Evolutionary conservation across 2,329 filamentous ascomycete genomes (phyloP).

Genomic region (Bretziella fagacearum): DNA sequence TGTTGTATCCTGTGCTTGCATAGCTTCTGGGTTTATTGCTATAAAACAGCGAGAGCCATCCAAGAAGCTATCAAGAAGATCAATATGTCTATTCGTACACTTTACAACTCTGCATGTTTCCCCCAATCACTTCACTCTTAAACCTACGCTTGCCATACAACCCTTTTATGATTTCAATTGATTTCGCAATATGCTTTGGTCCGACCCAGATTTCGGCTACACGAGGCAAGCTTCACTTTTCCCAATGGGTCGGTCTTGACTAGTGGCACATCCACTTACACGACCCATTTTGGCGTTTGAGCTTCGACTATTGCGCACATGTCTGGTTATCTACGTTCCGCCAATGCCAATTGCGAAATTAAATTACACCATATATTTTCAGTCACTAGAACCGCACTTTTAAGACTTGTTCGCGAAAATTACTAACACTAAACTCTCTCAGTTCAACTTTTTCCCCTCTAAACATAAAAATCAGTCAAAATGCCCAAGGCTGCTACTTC

Average conservation of each 20-base stretch:
- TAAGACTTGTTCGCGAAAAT: not conserved
- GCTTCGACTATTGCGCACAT: not conserved
- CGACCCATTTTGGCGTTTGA: slow-evolving; percentile 6
- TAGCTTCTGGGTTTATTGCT: too few species aligned
- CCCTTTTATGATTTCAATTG: too few species aligned
- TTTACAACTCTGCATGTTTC: too few species aligned
- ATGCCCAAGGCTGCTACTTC: slow-evolving; percentile 41
- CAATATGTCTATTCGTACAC: too few species aligned
- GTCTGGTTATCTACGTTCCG: not conserved
- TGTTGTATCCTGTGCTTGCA: too few species aligned
- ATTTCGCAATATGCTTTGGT: too few species aligned
- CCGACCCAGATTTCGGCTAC: too few species aligned
- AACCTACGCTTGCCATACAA: too few species aligned
- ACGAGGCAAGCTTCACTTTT: not conserved
- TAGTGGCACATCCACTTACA: slow-evolving; percentile 11
- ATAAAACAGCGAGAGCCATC: too few species aligned
- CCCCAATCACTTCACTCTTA: too few species aligned
- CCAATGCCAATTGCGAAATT: not conserved
- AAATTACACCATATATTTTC: not conserved
- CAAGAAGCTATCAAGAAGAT: too few species aligned
- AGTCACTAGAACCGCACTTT: not conserved
- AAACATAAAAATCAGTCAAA: slow-evolving; percentile 22
- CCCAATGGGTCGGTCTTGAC: not conserved
- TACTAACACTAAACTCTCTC: not conserved
- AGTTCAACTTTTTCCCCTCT: not conserved